Evolutionary conservation across 2,329 filamentous ascomycete species (phyloP), one percentile per base, ranked within the genome.

Genomic region (Xylariaceae sp.): DNA sequence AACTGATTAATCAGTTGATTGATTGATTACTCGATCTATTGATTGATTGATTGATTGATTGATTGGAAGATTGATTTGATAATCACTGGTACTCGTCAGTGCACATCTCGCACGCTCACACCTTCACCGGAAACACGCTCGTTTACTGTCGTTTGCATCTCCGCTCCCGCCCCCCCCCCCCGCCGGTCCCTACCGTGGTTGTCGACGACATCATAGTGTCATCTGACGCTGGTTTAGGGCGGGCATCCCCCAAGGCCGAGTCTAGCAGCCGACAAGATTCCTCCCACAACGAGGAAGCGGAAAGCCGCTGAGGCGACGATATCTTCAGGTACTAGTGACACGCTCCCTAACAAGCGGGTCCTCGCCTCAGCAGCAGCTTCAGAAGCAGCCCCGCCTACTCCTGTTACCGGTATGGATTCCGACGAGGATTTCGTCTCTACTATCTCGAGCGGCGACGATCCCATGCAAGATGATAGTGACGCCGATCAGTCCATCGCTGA

Each of bases 391-490:
- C 85, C 86, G 20, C 82, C 83, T 16, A 84, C 83, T 4, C 82
- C 84, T 23, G 73, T 82, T 56, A 87, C 84, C 47, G 84, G 79
- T 62, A 97, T 97, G 93, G 92, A 96, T 77, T 97, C 93, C 7
- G 93, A 98, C 67, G 92, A 97, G 70, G 93, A 97, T 58, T 93
- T 93, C 74, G 89, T 95, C 83, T 96, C 90, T 67, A 86, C 87
- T 70, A 81, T 88, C 66, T 93, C 90, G 42, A 96, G 89, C 70
- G 88, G 88, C 42, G 87, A 88, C 52, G 88, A 90, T 62, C 84
- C 91, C 57, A 82, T 89, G 73, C 83, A 89, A 61, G 89, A 92
- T 67, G 87, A 89, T 58, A 92, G 89, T 65, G 92, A 92, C 67
- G 87, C 82, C 72, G 75, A 82, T 74, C 32, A 83, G 59, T 84